Base-by-base conservation (phyloP, 495 filamentous ascomycete species). In the Pyronema omphalodes region DNA sequence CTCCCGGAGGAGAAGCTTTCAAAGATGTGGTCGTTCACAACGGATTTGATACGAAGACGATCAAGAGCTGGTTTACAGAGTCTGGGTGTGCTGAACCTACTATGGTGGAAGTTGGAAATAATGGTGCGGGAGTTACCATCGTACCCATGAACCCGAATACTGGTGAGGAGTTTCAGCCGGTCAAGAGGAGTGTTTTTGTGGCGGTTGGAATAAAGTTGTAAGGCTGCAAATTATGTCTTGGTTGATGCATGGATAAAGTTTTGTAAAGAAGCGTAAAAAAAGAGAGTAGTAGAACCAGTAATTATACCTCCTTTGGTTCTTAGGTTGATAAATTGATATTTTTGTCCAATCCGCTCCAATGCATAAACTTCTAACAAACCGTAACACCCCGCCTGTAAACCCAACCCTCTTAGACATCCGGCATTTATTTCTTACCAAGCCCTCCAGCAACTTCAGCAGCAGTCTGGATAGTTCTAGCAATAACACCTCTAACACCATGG, bases 371-470 rank as follows among this genome's bases (percentile, higher is more conserved):
- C 1, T 29, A 29, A 29, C 23, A 29, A 29, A 29, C 23, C 23
- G 23, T 29, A 29, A 29, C 5, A 29, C 23, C 23, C 23, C 23
- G 23, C 23, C 23, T 29, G 2, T 29, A 29, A 29, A 29, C 5
- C 23, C 5, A 5, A 29, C 1, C 23, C 23, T 29, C 23, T 29
- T 2, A 5, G 2, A 29, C 5, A 29, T 29, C 23, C 23, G 23
- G 23, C 23, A 43, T 15, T 40, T 63, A 63, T 40, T 65, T 60
- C 59, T 77, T 72, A 15, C 85, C 84, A 19, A 88, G 67, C 61
- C 83, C 76, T 59, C 78, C 77, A 29, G 85, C 85, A 51, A 84
- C 80, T 12, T 83, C 75, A 6, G 85, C 83, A 37, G 84, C 82
- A 66, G 87, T 81, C 57, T 83, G 71, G n/a, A 89, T 77, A 7